phyloP scores from a whole-genome alignment of 768 basidiomycete genomes.

The Lactarius akahatsu region DNA sequence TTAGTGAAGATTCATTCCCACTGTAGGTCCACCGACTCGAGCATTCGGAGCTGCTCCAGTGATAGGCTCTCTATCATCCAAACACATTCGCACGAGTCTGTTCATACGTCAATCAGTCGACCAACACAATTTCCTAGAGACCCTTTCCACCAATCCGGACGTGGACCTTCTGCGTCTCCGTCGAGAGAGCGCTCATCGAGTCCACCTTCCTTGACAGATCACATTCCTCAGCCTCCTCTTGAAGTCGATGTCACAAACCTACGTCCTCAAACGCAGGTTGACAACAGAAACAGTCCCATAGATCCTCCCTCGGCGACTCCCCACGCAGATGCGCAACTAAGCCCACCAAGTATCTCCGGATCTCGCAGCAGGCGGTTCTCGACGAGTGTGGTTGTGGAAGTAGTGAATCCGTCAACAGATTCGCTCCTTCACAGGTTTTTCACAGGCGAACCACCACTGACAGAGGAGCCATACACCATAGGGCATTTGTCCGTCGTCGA shows the following conservation, averaged over 20 bases:
- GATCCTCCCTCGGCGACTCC: neutral
- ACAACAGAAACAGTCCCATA: neutral
- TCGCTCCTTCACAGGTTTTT: neutral
- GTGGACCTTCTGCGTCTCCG: neutral
- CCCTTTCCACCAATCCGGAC: neutral
- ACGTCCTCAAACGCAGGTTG: neutral
- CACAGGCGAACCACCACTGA: neutral
- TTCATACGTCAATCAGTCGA: neutral
- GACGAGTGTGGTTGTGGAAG: neutral
- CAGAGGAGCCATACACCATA: neutral
- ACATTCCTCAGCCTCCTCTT: neutral
- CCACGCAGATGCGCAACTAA: neutral
- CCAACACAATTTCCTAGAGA: neutral
- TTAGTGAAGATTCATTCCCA: neutral
- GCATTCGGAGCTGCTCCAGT: slow-evolving; percentile 3
- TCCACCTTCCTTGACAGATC: neutral
- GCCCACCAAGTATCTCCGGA: neutral
- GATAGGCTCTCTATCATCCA: slow-evolving; percentile 11
- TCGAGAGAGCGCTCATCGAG: neutral
- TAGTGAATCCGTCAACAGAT: neutral
- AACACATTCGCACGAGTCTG: neutral
- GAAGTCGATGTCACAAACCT: neutral
- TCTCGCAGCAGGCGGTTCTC: neutral
- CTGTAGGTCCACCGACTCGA: slow-evolving; percentile 1
- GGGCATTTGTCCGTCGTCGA: neutral